Base-by-base conservation (phyloP, 768 basidiomycete genomes). In the Suillus lakei region DNA sequence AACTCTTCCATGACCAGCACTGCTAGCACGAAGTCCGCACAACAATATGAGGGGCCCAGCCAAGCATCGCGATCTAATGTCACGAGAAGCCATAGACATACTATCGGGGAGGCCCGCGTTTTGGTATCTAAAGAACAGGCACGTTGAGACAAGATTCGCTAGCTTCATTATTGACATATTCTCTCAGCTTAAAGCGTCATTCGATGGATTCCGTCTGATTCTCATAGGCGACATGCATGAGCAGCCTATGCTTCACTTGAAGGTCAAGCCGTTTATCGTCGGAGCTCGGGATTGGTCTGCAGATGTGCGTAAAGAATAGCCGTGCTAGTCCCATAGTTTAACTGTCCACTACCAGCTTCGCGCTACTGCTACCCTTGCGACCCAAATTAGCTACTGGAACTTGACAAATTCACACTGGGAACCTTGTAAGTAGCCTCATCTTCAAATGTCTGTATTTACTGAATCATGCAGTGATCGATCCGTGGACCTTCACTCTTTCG, bases 341-440 rank as follows among this genome's bases (percentile, higher is more conserved):
- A 32, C 28, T 15, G n/a, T 15, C 6, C 16, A 32, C 26, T 66
- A 38, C 13, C 67, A 98, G 97, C 79, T 99, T 53, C 90, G 91
- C 73, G 92, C 94, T 6, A 89, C 90, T 7, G 91, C 92, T 1
- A 90, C 91, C 0, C 81, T 98, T 71, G 88, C 90, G 28, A 90
- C 89, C 3, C 88, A 90, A 59, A 91, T 98, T 75, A 95, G 89
- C 65, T 99, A 98, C 72, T 99, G 95, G 94, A 99, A 99, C 76
- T 78, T 99, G 59, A 90, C 91, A 28, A 98, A 98, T 73, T 99
- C 98, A 56, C 95, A 99, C 72, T 99, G 98, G 95, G 98, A 99
- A 77, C 97, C 98, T 36, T 76, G 92, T 92, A 73, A 68, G 89
- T 78, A 1, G 15, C 63, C 48, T 69, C 41, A 9, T 59, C 39